A percentile compares a stretch with the other conserved stretches of the same genome.
Conservation (phyloP, 257 asterid genomes). For the Penstemon newberryi region DNA sequence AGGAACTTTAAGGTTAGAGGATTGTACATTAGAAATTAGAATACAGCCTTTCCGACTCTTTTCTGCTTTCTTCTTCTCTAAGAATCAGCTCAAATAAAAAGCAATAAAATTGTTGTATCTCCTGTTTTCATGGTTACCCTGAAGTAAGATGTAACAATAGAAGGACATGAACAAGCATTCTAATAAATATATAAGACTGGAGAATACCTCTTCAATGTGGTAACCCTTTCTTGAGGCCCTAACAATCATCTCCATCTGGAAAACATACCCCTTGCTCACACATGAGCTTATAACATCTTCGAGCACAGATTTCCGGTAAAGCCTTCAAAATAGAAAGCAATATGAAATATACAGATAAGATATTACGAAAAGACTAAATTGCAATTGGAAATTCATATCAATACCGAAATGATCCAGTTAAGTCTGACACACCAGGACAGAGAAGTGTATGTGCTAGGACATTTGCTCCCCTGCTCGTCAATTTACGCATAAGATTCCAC, state of each 20-base stretch:
- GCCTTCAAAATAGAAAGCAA: constrained; percentile 48
- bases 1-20: too few species aligned
- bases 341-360: constrained; percentile 15
- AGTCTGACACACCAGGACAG: constrained; percentile 99
- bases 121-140: background rate
- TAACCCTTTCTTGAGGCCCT: constrained; percentile 92
- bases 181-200: constrained; percentile 8
- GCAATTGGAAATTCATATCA: constrained; percentile 19
- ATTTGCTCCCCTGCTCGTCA: constrained; percentile 99
- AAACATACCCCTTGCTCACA: constrained; percentile 96
- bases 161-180: background rate
- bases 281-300: constrained; percentile 91
- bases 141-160: constrained; percentile 13
- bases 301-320: constrained; percentile 80
- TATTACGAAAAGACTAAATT: background rate
- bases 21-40: too few species aligned
- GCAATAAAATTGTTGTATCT: background rate
- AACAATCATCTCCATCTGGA: constrained; percentile 99
- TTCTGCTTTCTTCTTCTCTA: background rate
- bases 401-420: constrained; percentile 98
- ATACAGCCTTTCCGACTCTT: too few species aligned
- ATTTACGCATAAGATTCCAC: constrained; percentile 94
- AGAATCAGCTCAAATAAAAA: constrained; percentile 7
- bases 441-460: constrained; percentile 98
- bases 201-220: constrained; percentile 82